Percentiles rank a stretch among this genome's conserved stretches.
Conservation (phyloP, 2,329 filamentous ascomycete species). For the Fusarium sp. region DNA sequence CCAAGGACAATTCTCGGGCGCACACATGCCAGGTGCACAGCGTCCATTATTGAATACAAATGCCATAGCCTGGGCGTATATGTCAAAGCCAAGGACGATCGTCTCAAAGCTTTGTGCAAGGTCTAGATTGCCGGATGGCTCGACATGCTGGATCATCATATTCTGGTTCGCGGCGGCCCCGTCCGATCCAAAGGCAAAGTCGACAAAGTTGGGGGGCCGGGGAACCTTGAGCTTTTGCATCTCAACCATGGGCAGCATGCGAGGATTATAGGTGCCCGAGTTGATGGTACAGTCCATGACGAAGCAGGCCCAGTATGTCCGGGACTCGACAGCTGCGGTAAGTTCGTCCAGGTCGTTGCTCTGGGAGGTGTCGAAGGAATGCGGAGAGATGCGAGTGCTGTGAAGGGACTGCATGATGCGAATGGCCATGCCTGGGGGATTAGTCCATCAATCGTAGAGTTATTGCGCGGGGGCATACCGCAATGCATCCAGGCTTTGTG, state of each 20-base stretch:
- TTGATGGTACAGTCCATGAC: conserved; percentile 63
- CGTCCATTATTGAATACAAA: conserved; percentile 62
- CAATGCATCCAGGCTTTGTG: conserved; percentile 62
- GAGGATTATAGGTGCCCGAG: conserved; percentile 58
- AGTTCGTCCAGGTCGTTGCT: conserved; percentile 28
- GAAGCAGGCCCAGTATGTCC: conserved; percentile 63
- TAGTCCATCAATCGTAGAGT: accelerated
- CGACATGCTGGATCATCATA: not conserved
- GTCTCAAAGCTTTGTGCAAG: conserved; percentile 50
- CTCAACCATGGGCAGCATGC: conserved; percentile 54
- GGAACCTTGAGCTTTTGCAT: conserved; percentile 54
- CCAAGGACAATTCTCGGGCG: conserved; percentile 59
- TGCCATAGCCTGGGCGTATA: conserved; percentile 59
- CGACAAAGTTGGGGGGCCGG: conserved; percentile 52
- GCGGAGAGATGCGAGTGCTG: conserved; percentile 37
- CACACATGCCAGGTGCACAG: conserved; percentile 57
- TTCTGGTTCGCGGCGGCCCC: not conserved
- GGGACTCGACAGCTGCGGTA: conserved; percentile 52
- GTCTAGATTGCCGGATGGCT: conserved; percentile 12
- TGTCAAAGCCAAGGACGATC: conserved; percentile 60
- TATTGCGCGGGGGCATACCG: conserved; percentile 2
- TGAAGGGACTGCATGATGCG: conserved; percentile 47
- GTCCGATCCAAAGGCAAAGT: conserved; percentile 58
- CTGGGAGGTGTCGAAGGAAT: conserved; percentile 35
- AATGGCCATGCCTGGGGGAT: conserved; percentile 36